A percentile compares a stretch with the other conserved stretches of the same genome.
These are phyloP conservation scores for Gymnopilus dilepis DNA, from an alignment of 768 basidiomycete species.

Conservation along the genomic window DNA sequence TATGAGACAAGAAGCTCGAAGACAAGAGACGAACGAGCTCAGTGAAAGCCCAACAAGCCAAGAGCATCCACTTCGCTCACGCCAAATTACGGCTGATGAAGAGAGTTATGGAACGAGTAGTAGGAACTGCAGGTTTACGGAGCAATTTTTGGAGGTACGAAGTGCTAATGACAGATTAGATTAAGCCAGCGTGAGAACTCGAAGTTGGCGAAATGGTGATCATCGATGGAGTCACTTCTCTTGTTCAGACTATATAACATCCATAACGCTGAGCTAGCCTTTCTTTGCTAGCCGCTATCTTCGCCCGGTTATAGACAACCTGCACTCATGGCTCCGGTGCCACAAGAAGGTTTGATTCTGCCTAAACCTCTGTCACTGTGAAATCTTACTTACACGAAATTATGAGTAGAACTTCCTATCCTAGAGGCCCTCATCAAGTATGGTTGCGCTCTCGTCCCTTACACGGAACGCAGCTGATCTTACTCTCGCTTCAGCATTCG, in stretches of 20 bases:
- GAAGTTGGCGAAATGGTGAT: constrained; percentile 11
- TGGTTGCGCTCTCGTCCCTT: constrained; percentile 24
- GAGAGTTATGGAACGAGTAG: too few species aligned
- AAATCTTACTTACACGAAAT: constrained; percentile 22
- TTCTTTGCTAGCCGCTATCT: neutral
- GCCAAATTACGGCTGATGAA: too few species aligned
- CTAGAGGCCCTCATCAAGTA: constrained; percentile 95
- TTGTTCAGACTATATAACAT: constrained; percentile 7
- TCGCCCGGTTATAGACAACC: constrained; percentile 2
- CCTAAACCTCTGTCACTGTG: constrained; percentile 11
- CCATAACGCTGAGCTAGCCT: neutral
- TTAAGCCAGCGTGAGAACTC: constrained; percentile 36
- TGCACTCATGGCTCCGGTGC: constrained; percentile 67
- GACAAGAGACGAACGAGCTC: too few species aligned
- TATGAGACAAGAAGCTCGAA: too few species aligned
- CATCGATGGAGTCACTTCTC: constrained; percentile 31
- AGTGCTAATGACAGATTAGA: constrained; percentile 24
- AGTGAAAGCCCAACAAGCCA: too few species aligned
- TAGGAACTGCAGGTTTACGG: too few species aligned
- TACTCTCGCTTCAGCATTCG: constrained; percentile 68
- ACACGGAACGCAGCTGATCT: constrained; percentile 22
- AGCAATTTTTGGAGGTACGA: too few species aligned
- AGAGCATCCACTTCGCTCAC: too few species aligned
- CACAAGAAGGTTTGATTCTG: constrained; percentile 71
- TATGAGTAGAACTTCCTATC: constrained; percentile 79